Percentiles rank a stretch among this genome's conserved stretches.
phyloP scores from a whole-genome alignment of 345 rosid genomes.

The Durio zibethinus region DNA sequence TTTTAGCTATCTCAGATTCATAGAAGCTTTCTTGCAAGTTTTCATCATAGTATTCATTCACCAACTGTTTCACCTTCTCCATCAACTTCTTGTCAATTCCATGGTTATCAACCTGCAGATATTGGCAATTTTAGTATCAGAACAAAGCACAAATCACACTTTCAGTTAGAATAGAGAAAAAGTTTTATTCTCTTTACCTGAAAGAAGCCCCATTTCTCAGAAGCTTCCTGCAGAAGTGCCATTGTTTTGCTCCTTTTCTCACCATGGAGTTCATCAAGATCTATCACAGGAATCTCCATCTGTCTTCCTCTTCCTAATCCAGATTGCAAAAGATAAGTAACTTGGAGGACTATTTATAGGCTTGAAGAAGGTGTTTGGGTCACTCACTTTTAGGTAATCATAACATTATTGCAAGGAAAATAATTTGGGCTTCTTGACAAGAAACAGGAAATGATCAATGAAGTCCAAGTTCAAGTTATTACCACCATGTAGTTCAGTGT shows the following conservation, averaged over 20 bases:
- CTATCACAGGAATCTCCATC: slow-evolving; percentile 67
- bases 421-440: not conserved
- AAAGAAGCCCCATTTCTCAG: slow-evolving; percentile 86
- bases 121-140: not conserved
- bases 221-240: slow-evolving; percentile 73
- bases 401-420: not conserved
- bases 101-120: slow-evolving; percentile 76
- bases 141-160: not conserved
- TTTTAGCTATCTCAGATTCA: slow-evolving; percentile 57
- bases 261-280: slow-evolving; percentile 62
- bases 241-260: slow-evolving; percentile 56
- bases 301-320: slow-evolving; percentile 13
- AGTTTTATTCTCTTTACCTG: slow-evolving; percentile 39
- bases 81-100: slow-evolving; percentile 59
- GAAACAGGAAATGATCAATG: not conserved
- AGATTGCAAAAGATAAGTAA: slow-evolving; percentile 22
- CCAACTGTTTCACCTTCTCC: slow-evolving; percentile 74
- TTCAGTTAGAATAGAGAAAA: not conserved
- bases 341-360: slow-evolving; percentile 40
- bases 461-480: slow-evolving; percentile 2
- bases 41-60: slow-evolving; percentile 64
- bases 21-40: slow-evolving; percentile 61
- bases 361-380: not conserved
- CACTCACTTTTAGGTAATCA: not conserved
- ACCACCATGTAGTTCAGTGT: not conserved